Base-by-base conservation (phyloP, 139 green algal genomes). In the Asterochloris sp. region DNA sequence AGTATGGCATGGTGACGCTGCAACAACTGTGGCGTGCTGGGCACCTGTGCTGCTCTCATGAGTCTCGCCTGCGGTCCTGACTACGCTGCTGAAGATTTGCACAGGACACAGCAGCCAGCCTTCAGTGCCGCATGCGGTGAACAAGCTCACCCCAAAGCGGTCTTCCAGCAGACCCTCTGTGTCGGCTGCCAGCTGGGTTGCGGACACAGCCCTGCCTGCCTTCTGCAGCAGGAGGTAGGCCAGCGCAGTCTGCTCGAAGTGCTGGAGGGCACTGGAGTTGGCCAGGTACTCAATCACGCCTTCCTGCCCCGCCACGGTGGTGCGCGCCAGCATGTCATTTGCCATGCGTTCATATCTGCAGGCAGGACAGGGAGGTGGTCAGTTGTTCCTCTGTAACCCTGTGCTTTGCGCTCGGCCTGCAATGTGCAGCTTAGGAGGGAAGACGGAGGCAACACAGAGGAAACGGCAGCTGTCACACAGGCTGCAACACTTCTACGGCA, bases 181-280 rank as follows among this genome's bases (percentile, higher is more conserved):
- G 12, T 69, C 69, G 16, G n/a, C 62, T 38, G 63, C 73, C 61
- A 89, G 62, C 16, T 77, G 38, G n/a, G 71, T 27, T 17, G 61
- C 83, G 1, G 21, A 28, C 47, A 86, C 29, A 10, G 63, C 64
- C 69, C 21, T 69, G n/a, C 21, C 67, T 12, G 82, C 29, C 16
- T 73, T 60, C 27, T 23, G 26, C 85, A 90, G 79, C 78, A 86
- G 61, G 24, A 88, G 75, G 54, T 84, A 88, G 17, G 81, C 87
- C 83, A 91, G 78, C 2, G 87, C 83, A 21, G 85, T 74, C 80
- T 86, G 83, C 47, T 80, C 85, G 76, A 88, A 91, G 80, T 88
- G 87, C 83, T 91, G 85, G 80, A 87, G 78, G 4, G 80, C 85
- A n/a, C 85, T 85, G 24, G 80, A 73, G 60, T 68, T 79, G 0